Percentiles rank a stretch among this genome's conserved stretches.
These are phyloP conservation scores for Priceomyces castillae DNA, from an alignment of 805 yeast species.

Conservation along the genomic window DNA sequence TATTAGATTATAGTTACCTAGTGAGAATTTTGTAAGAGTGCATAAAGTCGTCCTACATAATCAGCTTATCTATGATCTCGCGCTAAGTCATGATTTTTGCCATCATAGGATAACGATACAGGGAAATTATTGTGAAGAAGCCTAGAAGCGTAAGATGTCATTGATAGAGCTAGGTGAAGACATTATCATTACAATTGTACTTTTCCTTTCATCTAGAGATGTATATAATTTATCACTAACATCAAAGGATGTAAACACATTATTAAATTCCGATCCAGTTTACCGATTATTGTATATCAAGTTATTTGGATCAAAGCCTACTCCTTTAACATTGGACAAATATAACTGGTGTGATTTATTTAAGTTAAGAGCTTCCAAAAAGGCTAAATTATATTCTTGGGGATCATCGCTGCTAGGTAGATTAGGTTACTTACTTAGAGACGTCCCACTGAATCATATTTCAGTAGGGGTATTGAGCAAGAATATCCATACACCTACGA, in stretches of 20 bases:
- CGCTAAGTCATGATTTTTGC: background rate
- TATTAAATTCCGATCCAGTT: constrained; percentile 26
- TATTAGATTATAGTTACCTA: background rate
- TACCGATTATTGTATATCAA: constrained; percentile 40
- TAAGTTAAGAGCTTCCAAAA: constrained; percentile 29
- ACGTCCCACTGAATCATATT: constrained; percentile 22
- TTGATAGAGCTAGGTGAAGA: constrained; percentile 38
- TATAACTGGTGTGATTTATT: constrained; percentile 53
- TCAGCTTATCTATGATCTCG: background rate
- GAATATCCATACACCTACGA: constrained; percentile 38
- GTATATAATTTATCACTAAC: constrained; percentile 39
- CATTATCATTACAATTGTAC: constrained; percentile 34
- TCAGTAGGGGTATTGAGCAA: constrained; percentile 16
- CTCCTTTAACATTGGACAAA: constrained; percentile 37
- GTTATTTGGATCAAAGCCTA: constrained; percentile 45
- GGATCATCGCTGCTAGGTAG: constrained; percentile 44
- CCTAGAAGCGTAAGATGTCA: constrained; percentile 14
- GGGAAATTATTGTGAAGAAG: too few relatives aligned
- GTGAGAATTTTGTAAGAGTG: background rate
- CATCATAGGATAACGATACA: too few relatives aligned
- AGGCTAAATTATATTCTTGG: constrained; percentile 50
- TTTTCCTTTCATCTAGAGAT: constrained; percentile 34
- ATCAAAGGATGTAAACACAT: constrained; percentile 32
- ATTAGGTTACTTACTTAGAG: constrained; percentile 40
- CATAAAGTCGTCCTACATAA: too few relatives aligned